Percentiles rank a stretch among this genome's conserved stretches.
phyloP scores from a whole-genome alignment of 1,284 basidiomycete genomes.

The Rhodofomes roseus region DNA sequence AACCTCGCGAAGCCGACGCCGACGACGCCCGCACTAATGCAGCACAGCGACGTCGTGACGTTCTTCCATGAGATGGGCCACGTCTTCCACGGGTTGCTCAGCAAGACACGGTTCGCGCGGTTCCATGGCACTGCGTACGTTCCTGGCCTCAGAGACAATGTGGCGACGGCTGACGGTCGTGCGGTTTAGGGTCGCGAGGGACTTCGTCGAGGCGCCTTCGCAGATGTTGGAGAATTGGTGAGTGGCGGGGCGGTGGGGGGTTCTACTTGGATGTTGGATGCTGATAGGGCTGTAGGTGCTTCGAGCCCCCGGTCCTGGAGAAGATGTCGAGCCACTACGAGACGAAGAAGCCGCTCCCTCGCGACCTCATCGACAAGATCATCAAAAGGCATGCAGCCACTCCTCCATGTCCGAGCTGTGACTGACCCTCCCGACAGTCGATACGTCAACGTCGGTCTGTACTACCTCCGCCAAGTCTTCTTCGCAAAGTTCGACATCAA shows the following conservation, averaged over 20 bases:
- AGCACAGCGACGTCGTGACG: slow-evolving; percentile 76
- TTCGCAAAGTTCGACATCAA: slow-evolving; percentile 78
- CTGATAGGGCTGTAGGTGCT: slow-evolving; percentile 47
- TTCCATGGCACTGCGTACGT: slow-evolving; percentile 75
- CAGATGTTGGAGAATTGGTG: slow-evolving; percentile 92
- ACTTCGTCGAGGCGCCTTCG: slow-evolving; percentile 85
- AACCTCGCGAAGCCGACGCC: slow-evolving; percentile 83
- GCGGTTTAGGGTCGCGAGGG: slow-evolving; percentile 56
- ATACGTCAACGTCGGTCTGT: slow-evolving; percentile 77
- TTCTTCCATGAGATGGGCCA: slow-evolving; percentile 88
- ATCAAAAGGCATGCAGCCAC: slow-evolving; percentile 57
- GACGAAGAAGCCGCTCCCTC: slow-evolving; percentile 66
- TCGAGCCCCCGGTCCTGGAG: slow-evolving; percentile 73
- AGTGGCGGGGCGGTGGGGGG: slow-evolving; percentile 7
- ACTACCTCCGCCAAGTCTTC: slow-evolving; percentile 79
- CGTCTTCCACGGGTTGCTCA: slow-evolving; percentile 80
- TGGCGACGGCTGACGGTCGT: neutral
- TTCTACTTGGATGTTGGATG: neutral
- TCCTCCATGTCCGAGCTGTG: neutral
- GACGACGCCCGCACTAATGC: slow-evolving; percentile 78
- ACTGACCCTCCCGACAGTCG: slow-evolving; percentile 41
- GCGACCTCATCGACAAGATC: slow-evolving; percentile 75
- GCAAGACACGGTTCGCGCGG: slow-evolving; percentile 64
- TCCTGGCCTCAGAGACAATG: neutral
- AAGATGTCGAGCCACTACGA: slow-evolving; percentile 78